Evolutionary conservation across 495 filamentous ascomycete species (phyloP).

Genomic region (Coniosporium apollinis): DNA sequence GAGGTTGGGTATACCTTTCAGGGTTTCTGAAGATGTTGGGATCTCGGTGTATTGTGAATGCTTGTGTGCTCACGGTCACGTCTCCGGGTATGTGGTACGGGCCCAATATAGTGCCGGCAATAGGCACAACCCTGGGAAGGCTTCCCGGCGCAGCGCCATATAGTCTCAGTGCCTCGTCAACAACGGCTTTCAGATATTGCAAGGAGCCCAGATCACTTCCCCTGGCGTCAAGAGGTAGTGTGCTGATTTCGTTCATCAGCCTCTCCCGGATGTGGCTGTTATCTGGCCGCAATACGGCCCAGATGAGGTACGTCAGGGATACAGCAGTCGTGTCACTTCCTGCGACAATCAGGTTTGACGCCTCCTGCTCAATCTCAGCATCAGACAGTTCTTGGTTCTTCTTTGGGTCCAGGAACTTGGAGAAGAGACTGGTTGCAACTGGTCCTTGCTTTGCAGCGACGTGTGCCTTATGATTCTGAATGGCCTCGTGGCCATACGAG

Average conservation of each 20-base stretch:
- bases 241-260: conserved; percentile 14
- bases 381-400: not conserved
- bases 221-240: conserved; percentile 9
- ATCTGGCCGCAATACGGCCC: conserved; percentile 9
- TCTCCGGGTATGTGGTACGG: conserved; percentile 19
- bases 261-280: conserved; percentile 9
- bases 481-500: conserved; percentile 1
- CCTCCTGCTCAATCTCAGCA: conserved; percentile 7
- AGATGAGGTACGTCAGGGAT: conserved; percentile 27
- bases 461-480: conserved; percentile 1
- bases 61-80: conserved; percentile 21
- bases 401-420: not conserved
- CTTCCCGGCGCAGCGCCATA: conserved; percentile 7
- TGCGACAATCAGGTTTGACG: conserved; percentile 20
- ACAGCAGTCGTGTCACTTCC: conserved; percentile 28
- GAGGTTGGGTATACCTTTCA: conserved; percentile 4
- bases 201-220: conserved; percentile 10
- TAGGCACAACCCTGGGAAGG: conserved; percentile 11
- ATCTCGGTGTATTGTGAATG: conserved; percentile 27
- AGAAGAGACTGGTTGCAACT: not conserved
- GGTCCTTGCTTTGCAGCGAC: not conserved
- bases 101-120: conserved; percentile 14
- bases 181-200: conserved; percentile 6
- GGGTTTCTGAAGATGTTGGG: conserved; percentile 20
- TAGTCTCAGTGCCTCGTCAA: conserved; percentile 12